These are phyloP conservation scores for Telopea speciosissima DNA, from an alignment of 177 flowering plant species.

Conservation along the genomic window DNA sequence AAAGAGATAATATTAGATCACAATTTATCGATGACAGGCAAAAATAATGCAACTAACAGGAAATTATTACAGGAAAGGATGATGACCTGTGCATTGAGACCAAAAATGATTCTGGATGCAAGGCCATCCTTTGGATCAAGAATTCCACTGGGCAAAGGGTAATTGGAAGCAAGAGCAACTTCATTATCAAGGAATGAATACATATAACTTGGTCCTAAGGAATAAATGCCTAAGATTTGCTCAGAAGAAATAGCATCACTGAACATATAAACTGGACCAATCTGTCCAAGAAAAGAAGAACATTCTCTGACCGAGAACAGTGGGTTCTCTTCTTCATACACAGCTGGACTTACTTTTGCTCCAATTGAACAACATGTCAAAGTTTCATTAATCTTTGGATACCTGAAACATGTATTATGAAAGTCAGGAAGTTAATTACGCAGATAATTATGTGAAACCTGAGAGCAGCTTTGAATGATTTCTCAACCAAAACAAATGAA, in stretches of 20 bases:
- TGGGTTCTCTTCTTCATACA: slow-evolving; percentile 46
- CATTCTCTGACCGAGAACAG: slow-evolving; percentile 42
- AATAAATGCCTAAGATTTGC: slow-evolving; percentile 69
- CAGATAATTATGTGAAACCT: background rate
- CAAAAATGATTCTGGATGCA: slow-evolving; percentile 78
- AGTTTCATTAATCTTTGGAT: slow-evolving; percentile 71
- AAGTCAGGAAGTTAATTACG: background rate
- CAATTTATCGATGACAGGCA: background rate
- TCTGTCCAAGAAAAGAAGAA: slow-evolving; percentile 79
- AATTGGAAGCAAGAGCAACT: slow-evolving; percentile 37
- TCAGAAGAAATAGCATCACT: slow-evolving; percentile 81
- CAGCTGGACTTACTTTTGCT: slow-evolving; percentile 35
- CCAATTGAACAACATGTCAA: slow-evolving; percentile 70
- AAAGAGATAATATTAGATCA: slow-evolving; percentile 15
- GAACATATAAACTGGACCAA: slow-evolving; percentile 92
- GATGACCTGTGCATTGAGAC: slow-evolving; percentile 91
- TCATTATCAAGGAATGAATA: slow-evolving; percentile 88
- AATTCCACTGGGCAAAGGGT: slow-evolving; percentile 52
- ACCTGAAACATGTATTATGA: slow-evolving; percentile 42
- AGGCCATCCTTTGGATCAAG: slow-evolving; percentile 88
- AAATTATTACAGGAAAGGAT: slow-evolving; percentile 6
- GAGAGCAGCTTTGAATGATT: background rate
- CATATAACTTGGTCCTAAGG: slow-evolving; percentile 98
- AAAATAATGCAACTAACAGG: background rate
- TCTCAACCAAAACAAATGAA: background rate